Base-by-base conservation (phyloP, 1,139 yeast species). In the Kodamaea fungicola region DNA sequence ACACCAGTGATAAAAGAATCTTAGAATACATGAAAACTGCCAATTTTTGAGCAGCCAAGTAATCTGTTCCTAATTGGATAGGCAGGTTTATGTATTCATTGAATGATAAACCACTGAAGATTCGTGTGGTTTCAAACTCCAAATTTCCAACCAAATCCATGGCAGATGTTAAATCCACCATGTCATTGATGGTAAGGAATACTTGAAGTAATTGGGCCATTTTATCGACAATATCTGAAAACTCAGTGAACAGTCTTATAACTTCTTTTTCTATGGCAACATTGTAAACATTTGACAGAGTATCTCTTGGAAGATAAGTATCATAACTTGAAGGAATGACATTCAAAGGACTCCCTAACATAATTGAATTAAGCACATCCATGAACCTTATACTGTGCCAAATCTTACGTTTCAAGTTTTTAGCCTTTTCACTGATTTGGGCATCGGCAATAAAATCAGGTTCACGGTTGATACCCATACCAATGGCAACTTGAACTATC, bases 301-400 rank as follows among this genome's bases (percentile, higher is more conserved):
- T 58, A 6, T 43, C 43, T 7, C 38, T 42, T 0, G 66, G 66
- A 5, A 56, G 39, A 23, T 40, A 45, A 2, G 61, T 54, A 38
- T 62, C 66, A 28, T 49, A 51, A 16, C 47, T 51, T 8, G 52
- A 48, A 7, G 45, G 41, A 10, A 39, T 41, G 22, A 49, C 34
- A 2, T 59, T 44, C 23, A 47, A 38, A 2, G 52, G 52, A 3
- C 44, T 41, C 12, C 47, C 59, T 34, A 41, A 41, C 12, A 32
- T 37, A 22, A 48, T 37, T 13, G 49, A 42, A 10, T 43, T 43
- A 7, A 39, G 38, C 22, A 47, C 32, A 36, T 62, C 67, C 33
- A 52, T 37, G 5, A 46, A 34, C 4, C 55, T 46, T 13, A 62
- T 38, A 31, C 35, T 50, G 37, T 54, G 47, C 73, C 73, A 67